Base-by-base conservation (phyloP, 805 yeast species). In the Sugiyamaella americana region DNA sequence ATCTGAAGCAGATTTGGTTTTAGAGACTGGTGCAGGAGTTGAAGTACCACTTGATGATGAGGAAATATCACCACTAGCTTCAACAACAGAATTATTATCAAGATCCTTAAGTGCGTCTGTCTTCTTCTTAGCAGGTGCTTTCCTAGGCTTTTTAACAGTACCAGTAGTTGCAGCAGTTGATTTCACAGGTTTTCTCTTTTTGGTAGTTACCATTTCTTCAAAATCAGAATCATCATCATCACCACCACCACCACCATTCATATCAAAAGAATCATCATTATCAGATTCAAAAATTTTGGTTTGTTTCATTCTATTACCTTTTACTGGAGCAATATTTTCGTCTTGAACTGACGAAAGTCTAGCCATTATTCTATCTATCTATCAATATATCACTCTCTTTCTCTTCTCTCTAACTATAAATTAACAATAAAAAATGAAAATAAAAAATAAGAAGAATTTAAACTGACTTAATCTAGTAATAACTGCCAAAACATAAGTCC, bases 1-100 rank as follows among this genome's bases (percentile, higher is more conserved):
- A 44, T 84, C 84, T 46, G 81, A 67, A 51, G 80, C 75, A 2
- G 56, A 45, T 30, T 49, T 10, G 18, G 37, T 35, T 26, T 38
- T 38, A 3, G 47, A 35, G 5, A 30, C 26, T 26, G 35, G 32
- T 17, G 32, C 32, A 17, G 21, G 22, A n/a, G n/a, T 8, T 23
- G 40, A 21, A 41, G 26, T 17, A 19, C 23, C 34, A 36, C 42
- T 17, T 23, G 35, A 4, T 29, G 30, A 8, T 22, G 32, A 24
- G 19, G n/a, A n/a, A n/a, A n/a, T n/a, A n/a, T n/a, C n/a, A n/a
- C n/a, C n/a, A n/a, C n/a, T n/a, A n/a, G n/a, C n/a, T n/a, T n/a
- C n/a, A 16, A 13, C 39, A 2, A 37, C 18, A 13, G 46, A 11
- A 36, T 19, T 17, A 20, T 19, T 13, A 21, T 4, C 37, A n/a